These are phyloP conservation scores for Stentor coeruleus DNA, from an alignment of 73 alveolate genomes.

Conservation along the genomic window DNA sequence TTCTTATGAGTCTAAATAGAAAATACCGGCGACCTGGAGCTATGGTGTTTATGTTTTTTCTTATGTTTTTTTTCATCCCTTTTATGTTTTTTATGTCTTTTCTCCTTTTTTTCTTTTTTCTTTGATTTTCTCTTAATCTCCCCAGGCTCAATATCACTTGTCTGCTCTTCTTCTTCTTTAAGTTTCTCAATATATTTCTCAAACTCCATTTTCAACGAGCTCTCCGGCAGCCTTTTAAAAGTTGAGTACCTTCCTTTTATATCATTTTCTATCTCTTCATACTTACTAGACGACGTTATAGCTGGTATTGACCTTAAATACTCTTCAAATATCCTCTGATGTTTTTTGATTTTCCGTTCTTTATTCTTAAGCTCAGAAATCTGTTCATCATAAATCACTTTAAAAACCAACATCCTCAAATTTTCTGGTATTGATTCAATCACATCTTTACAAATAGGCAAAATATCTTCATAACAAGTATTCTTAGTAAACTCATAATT, in stretches of 20 bases:
- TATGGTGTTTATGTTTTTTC: not conserved
- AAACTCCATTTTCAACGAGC: not conserved
- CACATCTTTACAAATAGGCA: slow-evolving; percentile 40
- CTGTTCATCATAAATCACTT: slow-evolving; percentile 48
- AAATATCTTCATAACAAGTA: slow-evolving; percentile 53
- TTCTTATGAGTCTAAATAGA: slow-evolving; percentile 18
- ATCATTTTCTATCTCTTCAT: slow-evolving; percentile 20
- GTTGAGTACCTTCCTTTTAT: not conserved
- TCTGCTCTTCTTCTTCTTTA: slow-evolving; percentile 20
- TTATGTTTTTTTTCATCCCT: not conserved
- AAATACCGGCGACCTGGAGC: slow-evolving; percentile 14
- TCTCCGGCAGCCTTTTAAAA: not conserved
- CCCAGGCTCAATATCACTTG: slow-evolving; percentile 20
- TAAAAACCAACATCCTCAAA: slow-evolving; percentile 26
- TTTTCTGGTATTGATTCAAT: slow-evolving; percentile 45
- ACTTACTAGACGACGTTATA: not conserved
- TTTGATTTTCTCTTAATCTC: slow-evolving; percentile 3
- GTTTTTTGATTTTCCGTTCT: slow-evolving; percentile 52
- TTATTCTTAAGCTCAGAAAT: slow-evolving; percentile 51
- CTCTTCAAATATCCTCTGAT: not conserved
- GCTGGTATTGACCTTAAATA: not conserved
- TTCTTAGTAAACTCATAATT: slow-evolving; percentile 48
- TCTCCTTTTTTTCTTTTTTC: not conserved
- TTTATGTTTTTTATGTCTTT: slow-evolving; percentile 2
- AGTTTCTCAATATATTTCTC: not conserved